Evolutionary conservation across 139 green algal genomes (phyloP).

Genomic region (Chlorella ohadii): DNA sequence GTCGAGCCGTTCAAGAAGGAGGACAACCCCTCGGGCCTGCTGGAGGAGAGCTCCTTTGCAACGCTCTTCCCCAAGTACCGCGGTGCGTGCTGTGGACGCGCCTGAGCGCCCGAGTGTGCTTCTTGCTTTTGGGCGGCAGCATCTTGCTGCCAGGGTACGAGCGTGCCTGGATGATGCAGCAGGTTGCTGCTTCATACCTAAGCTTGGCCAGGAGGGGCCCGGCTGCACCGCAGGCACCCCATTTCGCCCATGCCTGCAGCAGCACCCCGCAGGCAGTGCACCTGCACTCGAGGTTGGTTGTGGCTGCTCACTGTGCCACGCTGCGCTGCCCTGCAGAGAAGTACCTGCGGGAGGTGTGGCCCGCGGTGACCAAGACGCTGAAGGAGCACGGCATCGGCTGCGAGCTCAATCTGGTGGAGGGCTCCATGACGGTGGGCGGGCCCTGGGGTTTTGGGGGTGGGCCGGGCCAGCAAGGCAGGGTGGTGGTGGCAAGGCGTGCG

Average conservation of each 20-base stretch:
- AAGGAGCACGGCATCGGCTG: conserved; percentile 90
- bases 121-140: too few species aligned
- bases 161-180: too few species aligned
- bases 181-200: not conserved
- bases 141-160: too few species aligned
- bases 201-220: too few species aligned
- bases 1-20: conserved; percentile 83
- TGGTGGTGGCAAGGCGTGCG: too few species aligned
- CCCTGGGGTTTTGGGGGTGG: not conserved
- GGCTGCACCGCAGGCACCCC: too few species aligned
- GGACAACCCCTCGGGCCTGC: conserved; percentile 90
- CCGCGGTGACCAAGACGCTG: conserved; percentile 86
- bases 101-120: too few species aligned
- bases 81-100: conserved; percentile 48
- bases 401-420: conserved; percentile 98
- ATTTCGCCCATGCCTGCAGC: too few species aligned
- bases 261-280: too few species aligned
- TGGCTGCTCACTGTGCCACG: not conserved
- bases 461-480: not conserved
- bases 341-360: conserved; percentile 98
- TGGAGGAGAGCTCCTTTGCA: conserved; percentile 98
- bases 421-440: conserved; percentile 87
- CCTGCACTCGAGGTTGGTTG: too few species aligned
- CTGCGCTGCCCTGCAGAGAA: conserved; percentile 76
- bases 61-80: conserved; percentile 98